These are phyloP conservation scores for Phytophthora rubi DNA, from an alignment of 352 stramenopile species.

Conservation along the genomic window DNA sequence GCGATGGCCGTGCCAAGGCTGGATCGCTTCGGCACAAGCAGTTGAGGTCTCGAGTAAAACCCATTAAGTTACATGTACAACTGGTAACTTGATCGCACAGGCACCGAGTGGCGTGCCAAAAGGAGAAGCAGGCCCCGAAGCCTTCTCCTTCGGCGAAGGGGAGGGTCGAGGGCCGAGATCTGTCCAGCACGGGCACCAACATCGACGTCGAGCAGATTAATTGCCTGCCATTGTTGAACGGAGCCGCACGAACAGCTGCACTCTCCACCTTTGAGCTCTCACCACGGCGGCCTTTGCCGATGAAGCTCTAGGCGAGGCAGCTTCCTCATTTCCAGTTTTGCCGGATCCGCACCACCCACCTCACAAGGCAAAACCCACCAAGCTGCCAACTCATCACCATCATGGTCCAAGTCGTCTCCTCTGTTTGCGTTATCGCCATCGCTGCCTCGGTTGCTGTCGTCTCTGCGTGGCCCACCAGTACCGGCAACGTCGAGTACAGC, in stretches of 20 bases:
- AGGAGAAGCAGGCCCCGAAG: background rate
- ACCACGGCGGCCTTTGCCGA: background rate
- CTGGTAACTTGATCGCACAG: constrained; percentile 1
- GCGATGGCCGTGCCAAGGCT: background rate
- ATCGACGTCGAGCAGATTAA: background rate
- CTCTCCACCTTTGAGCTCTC: background rate
- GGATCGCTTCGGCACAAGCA: constrained; percentile 16
- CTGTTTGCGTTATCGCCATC: constrained; percentile 11
- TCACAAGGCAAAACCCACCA: constrained; percentile 5
- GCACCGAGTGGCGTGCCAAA: background rate
- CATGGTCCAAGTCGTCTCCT: constrained; percentile 36
- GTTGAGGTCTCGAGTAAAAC: background rate
- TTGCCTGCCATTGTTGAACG: constrained; percentile 14
- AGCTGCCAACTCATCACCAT: background rate
- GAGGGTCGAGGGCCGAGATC: constrained; percentile 16
- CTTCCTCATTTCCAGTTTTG: constrained; percentile 28
- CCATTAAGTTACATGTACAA: background rate
- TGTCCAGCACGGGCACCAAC: constrained; percentile 27
- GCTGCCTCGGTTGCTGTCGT: constrained; percentile 12
- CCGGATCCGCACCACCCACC: constrained; percentile 8
- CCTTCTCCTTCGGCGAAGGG: constrained; percentile 1
- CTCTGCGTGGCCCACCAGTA: constrained; percentile 37
- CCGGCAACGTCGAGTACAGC: constrained; percentile 36
- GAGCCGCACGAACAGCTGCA: constrained; percentile 20
- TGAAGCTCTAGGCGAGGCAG: background rate